phyloP scores from a whole-genome alignment of 305 asterid species.

The Solanum hybrid region DNA sequence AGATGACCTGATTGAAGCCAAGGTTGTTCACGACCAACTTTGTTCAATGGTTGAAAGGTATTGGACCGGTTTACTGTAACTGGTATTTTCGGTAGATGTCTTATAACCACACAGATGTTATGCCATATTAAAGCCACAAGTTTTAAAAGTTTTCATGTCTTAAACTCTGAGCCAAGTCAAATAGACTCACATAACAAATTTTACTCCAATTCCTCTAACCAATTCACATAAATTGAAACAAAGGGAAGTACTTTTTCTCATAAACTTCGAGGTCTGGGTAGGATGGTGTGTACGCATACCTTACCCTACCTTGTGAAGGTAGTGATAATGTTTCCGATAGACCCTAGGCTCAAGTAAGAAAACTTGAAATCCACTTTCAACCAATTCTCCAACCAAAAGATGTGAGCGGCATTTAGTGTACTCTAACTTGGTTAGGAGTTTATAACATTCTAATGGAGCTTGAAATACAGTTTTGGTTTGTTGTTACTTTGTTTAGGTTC shows the following conservation, averaged over 20 bases:
- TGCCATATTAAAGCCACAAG: not conserved
- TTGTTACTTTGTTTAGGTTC: not conserved
- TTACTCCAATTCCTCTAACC: not conserved
- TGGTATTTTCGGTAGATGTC: not conserved
- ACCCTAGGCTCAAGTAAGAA: not conserved
- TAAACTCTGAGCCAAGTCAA: not conserved
- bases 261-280: not conserved
- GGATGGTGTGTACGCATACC: not conserved
- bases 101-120: not conserved
- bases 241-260: not conserved
- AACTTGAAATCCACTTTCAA: not conserved
- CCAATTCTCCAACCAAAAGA: not conserved
- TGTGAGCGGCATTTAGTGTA: not conserved
- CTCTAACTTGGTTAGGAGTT: not conserved
- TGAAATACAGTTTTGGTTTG: not conserved
- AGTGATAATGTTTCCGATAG: not conserved
- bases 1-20: slow-evolving; percentile 22
- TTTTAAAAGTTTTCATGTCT: not conserved
- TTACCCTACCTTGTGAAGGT: not conserved
- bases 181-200: not conserved
- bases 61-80: not conserved
- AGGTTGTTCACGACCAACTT: slow-evolving; percentile 24
- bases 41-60: slow-evolving; percentile 28
- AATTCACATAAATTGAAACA: not conserved
- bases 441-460: not conserved